Percentiles rank a stretch among this genome's conserved stretches.
phyloP scores from a whole-genome alignment of 306 rosid species.

The Lotus japonicus region DNA sequence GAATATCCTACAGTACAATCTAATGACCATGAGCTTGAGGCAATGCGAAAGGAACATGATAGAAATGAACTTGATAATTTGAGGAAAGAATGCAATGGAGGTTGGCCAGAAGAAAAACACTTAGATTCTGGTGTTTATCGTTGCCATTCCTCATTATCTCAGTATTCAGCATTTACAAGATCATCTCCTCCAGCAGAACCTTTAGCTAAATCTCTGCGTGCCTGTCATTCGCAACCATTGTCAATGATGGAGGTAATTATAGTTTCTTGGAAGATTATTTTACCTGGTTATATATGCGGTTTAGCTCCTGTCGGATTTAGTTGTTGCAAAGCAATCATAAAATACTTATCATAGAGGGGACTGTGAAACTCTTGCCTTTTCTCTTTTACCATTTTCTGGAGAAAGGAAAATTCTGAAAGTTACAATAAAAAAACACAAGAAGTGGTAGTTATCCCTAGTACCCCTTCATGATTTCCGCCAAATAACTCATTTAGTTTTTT shows the following conservation, averaged over 20 bases:
- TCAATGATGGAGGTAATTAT: slow-evolving; percentile 81
- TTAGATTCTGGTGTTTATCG: slow-evolving; percentile 74
- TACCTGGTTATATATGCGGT: not conserved
- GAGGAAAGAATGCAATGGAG: slow-evolving; percentile 29
- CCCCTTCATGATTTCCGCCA: no score
- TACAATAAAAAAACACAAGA: no score
- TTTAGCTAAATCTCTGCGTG: slow-evolving; percentile 52
- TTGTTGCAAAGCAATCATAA: not conserved
- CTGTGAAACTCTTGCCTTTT: not conserved
- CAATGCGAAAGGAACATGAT: slow-evolving; percentile 28
- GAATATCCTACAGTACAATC: slow-evolving; percentile 44
- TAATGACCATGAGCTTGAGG: slow-evolving; percentile 33
- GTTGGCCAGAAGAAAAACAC: slow-evolving; percentile 43
- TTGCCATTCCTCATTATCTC: slow-evolving; percentile 81
- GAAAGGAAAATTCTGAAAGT: no score
- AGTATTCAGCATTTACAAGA: slow-evolving; percentile 46
- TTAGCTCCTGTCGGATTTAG: not conserved
- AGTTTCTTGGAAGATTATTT: not conserved
- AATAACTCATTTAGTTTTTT: no score
- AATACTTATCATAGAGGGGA: not conserved
- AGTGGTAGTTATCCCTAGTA: no score
- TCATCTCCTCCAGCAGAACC: slow-evolving; percentile 54
- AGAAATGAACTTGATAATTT: slow-evolving; percentile 31
- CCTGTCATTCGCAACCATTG: slow-evolving; percentile 90
- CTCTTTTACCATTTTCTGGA: no score